Evolutionary conservation across 2,329 filamentous ascomycete species (phyloP).

Genomic region (Fusarium brevicatenulatum): DNA sequence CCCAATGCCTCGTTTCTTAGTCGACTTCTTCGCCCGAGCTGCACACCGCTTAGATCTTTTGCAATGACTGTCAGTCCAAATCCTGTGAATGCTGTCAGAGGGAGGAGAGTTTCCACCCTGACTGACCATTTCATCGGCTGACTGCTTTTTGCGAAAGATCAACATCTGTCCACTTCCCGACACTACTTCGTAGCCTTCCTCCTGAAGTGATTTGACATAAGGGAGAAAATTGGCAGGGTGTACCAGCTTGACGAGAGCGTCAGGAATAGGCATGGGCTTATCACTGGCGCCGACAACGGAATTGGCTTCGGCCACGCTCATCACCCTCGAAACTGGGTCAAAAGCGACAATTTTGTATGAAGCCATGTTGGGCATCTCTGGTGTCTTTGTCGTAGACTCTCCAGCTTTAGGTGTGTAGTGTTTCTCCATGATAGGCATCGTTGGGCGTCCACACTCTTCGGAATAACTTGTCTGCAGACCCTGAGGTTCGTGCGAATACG

Average conservation of each 20-base stretch:
- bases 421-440: slow-evolving; percentile 51
- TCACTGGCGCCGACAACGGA: slow-evolving; percentile 62
- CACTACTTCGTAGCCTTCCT: slow-evolving; percentile 73
- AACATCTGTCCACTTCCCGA: slow-evolving; percentile 71
- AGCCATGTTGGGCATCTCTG: slow-evolving; percentile 4
- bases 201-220: slow-evolving; percentile 67
- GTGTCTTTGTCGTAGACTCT: background rate
- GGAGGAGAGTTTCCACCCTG: slow-evolving; percentile 68
- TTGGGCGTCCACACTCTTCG: slow-evolving; percentile 53
- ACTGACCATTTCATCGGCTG: slow-evolving; percentile 60
- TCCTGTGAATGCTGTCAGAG: slow-evolving; percentile 62
- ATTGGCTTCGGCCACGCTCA: slow-evolving; percentile 69
- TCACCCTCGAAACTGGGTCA: slow-evolving; percentile 65
- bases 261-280: slow-evolving; percentile 65
- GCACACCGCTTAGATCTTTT: background rate
- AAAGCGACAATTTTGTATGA: slow-evolving; percentile 74
- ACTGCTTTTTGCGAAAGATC: slow-evolving; percentile 70
- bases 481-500: slow-evolving; percentile 57
- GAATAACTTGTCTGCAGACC: slow-evolving; percentile 60
- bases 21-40: slow-evolving; percentile 33
- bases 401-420: slow-evolving; percentile 33
- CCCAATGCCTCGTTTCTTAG: slow-evolving; percentile 53
- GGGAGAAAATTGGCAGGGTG: slow-evolving; percentile 73
- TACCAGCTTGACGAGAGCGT: slow-evolving; percentile 68
- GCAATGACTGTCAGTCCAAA: slow-evolving; percentile 45